phyloP scores from a whole-genome alignment of 2,329 filamentous ascomycete species.

The Botryosphaeria dothidea region DNA sequence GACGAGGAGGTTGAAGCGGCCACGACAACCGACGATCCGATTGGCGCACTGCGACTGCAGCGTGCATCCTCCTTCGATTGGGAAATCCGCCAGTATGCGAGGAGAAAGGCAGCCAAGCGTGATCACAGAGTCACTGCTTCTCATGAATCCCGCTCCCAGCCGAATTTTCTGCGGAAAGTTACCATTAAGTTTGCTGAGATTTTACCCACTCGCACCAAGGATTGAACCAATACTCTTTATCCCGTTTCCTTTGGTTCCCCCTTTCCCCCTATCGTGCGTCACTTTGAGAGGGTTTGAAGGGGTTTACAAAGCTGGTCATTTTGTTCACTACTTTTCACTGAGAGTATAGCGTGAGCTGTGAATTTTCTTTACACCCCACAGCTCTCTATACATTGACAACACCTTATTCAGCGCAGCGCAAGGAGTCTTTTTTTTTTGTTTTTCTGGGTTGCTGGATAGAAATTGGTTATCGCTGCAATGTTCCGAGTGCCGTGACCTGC shows the following conservation, averaged over 20 bases:
- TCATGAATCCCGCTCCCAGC: neutral
- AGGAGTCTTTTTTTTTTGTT: no score
- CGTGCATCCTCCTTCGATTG: neutral
- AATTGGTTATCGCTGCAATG: neutral
- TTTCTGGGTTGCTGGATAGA: neutral
- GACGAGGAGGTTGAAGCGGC: neutral
- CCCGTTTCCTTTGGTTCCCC: neutral
- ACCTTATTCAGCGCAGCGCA: no score
- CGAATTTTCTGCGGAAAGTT: neutral
- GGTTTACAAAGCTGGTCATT: neutral
- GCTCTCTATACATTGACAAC: no score
- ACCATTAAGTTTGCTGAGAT: neutral
- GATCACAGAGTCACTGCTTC: neutral
- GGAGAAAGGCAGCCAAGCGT: neutral
- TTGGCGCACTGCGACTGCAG: neutral
- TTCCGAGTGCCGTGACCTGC: neutral
- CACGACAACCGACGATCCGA: neutral
- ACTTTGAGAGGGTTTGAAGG: neutral
- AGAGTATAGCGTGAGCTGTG: neutral
- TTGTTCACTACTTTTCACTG: neutral
- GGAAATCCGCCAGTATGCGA: neutral
- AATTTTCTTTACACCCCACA: no score
- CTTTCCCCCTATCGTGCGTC: neutral
- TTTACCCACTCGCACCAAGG: neutral
- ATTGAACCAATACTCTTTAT: neutral